Evolutionary conservation across 1,139 yeast species (phyloP).

Genomic region (Eremothecium coryli): DNA sequence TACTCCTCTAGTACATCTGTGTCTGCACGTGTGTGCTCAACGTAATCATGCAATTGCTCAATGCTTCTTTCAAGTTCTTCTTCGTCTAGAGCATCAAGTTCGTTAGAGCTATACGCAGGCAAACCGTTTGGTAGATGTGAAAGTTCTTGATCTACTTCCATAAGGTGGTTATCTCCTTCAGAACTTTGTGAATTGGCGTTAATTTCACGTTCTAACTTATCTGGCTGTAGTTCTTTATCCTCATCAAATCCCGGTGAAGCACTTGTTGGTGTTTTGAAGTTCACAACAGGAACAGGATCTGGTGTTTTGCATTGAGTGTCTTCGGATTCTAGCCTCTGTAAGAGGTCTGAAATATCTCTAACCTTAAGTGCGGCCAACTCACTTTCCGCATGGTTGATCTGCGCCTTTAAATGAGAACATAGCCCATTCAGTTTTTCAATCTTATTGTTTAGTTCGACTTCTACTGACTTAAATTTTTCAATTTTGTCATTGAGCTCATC

Average conservation of each 20-base stretch:
- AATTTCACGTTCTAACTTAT: conserved; percentile 14
- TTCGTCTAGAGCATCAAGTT: conserved; percentile 43
- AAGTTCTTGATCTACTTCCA: conserved; percentile 20
- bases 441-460: conserved; percentile 57
- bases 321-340: conserved; percentile 16
- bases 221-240: conserved; percentile 12
- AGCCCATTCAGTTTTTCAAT: conserved; percentile 48
- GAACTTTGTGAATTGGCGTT: conserved; percentile 11
- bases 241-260: conserved; percentile 9
- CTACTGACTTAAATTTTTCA: conserved; percentile 56
- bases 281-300: conserved; percentile 24
- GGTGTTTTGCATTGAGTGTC: conserved; percentile 13
- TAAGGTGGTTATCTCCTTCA: conserved; percentile 13
- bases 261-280: conserved; percentile 8
- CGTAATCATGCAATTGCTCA: conserved; percentile 45
- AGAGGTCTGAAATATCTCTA: conserved; percentile 39
- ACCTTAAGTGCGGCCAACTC: conserved; percentile 37
- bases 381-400: conserved; percentile 34
- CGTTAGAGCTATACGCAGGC: conserved; percentile 42
- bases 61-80: conserved; percentile 46
- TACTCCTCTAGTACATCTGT: conserved; percentile 72
- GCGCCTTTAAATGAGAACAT: conserved; percentile 37
- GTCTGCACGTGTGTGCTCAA: conserved; percentile 56
- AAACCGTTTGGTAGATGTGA: conserved; percentile 20
- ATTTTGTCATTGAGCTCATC: conserved; percentile 46